These are phyloP conservation scores for Cantharellus anzutake DNA, from an alignment of 768 basidiomycete species.

Conservation along the genomic window DNA sequence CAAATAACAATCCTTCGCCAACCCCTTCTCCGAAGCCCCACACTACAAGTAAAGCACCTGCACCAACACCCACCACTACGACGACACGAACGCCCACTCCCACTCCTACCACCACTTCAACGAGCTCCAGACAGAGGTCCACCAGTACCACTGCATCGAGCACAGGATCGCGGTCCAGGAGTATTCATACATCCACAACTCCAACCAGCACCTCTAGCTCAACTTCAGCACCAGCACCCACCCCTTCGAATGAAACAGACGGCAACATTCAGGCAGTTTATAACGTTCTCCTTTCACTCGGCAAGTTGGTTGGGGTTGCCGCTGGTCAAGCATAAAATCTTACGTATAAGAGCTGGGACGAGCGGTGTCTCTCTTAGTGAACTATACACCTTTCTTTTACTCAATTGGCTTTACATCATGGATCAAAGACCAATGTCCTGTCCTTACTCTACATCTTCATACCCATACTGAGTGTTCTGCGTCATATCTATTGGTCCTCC, in stretches of 20 bases:
- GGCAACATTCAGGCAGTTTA: background rate
- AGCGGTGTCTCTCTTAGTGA: background rate
- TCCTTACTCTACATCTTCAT: no score
- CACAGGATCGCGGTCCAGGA: background rate
- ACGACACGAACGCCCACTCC: background rate
- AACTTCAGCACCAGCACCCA: background rate
- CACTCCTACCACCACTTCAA: background rate
- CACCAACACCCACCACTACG: background rate
- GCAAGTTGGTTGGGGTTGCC: background rate
- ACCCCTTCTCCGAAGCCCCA: background rate
- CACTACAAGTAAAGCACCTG: background rate
- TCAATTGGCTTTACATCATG: no score
- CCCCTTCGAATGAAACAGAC: background rate
- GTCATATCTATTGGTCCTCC: no score
- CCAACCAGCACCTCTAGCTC: background rate
- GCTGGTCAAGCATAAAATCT: background rate
- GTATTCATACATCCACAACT: background rate
- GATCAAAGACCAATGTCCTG: no score
- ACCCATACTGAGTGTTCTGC: no score
- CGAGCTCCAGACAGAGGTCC: background rate
- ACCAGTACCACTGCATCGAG: background rate
- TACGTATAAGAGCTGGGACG: background rate
- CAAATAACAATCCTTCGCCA: background rate
- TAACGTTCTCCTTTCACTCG: background rate
- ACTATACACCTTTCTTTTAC: no score